Evolutionary conservation across 2,329 filamentous ascomycete genomes (phyloP).

Genomic region (Colletotrichum coccodes): DNA sequence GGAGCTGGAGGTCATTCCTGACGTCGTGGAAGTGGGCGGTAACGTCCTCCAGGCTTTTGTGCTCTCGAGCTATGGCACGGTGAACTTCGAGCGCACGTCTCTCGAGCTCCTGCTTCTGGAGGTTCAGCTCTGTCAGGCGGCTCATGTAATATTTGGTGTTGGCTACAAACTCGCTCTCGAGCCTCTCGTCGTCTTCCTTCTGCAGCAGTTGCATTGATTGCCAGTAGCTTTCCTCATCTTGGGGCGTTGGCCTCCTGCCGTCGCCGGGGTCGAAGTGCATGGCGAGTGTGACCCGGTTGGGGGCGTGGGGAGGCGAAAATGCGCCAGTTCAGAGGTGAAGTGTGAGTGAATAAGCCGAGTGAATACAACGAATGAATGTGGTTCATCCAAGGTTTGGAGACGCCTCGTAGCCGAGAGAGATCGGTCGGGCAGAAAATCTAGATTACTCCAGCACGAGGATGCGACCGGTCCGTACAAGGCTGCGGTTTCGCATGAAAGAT

Average conservation of each 20-base stretch:
- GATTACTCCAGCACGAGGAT: background rate
- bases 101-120: conserved; percentile 24
- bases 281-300: background rate
- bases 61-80: conserved; percentile 14
- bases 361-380: background rate
- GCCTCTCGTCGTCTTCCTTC: conserved; percentile 12
- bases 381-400: conserved; percentile 8
- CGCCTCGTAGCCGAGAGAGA: background rate
- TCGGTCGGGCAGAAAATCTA: background rate
- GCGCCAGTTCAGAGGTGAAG: background rate
- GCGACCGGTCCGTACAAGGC: background rate
- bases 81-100: conserved; percentile 14
- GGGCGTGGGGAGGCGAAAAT: background rate
- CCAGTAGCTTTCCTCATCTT: conserved; percentile 30
- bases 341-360: background rate
- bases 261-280: conserved; percentile 23
- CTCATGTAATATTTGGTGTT: background rate
- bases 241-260: background rate
- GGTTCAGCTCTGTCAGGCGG: conserved; percentile 3
- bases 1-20: background rate
- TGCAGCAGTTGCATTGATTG: conserved; percentile 1
- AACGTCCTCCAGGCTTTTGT: conserved; percentile 11
- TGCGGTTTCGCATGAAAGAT: conserved; percentile 23
- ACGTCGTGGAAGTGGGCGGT: conserved; percentile 4
- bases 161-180: conserved; percentile 1